These are phyloP conservation scores for Catharanthus roseus DNA, from an alignment of 257 asterid genomes.

Conservation along the genomic window DNA sequence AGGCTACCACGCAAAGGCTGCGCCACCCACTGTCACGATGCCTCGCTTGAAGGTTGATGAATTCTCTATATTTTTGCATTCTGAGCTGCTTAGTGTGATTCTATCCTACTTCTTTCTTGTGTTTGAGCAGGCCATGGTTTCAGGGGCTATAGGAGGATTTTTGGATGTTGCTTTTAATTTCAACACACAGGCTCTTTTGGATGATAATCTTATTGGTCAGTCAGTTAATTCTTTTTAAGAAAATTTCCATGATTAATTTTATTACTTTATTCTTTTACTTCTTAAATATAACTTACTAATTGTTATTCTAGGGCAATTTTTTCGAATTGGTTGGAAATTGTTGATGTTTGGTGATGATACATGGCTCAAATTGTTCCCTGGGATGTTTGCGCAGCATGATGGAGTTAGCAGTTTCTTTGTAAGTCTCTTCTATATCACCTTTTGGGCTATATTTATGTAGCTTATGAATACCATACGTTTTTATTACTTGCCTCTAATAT, in stretches of 20 bases:
- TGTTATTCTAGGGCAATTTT: slow-evolving; percentile 57
- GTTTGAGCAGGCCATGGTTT: slow-evolving; percentile 71
- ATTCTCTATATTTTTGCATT: neutral
- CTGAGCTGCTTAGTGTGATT: slow-evolving; percentile 10
- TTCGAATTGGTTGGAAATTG: slow-evolving; percentile 79
- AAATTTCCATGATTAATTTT: neutral
- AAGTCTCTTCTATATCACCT: slow-evolving; percentile 29
- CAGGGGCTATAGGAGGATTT: slow-evolving; percentile 93
- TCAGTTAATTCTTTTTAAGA: slow-evolving; percentile 10
- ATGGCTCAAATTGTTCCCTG: slow-evolving; percentile 88
- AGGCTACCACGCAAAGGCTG: slow-evolving; percentile 92
- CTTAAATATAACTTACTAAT: neutral
- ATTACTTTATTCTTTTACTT: neutral
- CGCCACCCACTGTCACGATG: slow-evolving; percentile 97
- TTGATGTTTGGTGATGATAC: slow-evolving; percentile 95
- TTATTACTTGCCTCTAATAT: neutral
- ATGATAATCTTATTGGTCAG: slow-evolving; percentile 91
- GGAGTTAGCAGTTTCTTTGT: slow-evolving; percentile 96
- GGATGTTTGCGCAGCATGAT: slow-evolving; percentile 71
- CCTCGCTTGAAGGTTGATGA: slow-evolving; percentile 79
- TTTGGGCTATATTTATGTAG: neutral
- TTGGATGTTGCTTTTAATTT: slow-evolving; percentile 86
- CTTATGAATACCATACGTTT: neutral
- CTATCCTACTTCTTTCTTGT: neutral
- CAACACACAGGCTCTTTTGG: slow-evolving; percentile 80